phyloP scores from a whole-genome alignment of 306 rosid genomes.

The Prunus padus region DNA sequence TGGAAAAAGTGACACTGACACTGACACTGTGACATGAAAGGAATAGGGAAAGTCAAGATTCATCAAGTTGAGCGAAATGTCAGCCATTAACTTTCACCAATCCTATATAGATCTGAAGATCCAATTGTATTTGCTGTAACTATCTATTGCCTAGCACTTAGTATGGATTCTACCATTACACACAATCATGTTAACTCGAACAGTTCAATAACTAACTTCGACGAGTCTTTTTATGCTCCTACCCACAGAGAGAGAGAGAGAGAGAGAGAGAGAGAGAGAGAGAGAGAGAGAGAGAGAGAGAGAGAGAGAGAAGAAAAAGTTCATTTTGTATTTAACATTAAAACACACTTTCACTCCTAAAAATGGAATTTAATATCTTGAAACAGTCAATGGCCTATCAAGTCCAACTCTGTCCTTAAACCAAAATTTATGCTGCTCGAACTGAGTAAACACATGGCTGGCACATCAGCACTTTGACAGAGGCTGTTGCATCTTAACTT shows the following conservation, averaged over 20 bases:
- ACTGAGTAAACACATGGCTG: not conserved
- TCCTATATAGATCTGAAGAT: not conserved
- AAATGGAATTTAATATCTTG: not conserved
- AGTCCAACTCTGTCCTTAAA: not conserved
- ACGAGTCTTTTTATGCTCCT: not conserved
- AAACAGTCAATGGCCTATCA: not conserved
- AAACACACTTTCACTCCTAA: not conserved
- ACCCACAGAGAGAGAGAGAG: not conserved
- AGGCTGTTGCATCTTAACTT: not conserved
- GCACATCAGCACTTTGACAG: not conserved
- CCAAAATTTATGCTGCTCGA: not conserved
- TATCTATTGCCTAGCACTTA: not conserved
- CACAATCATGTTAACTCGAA: not conserved
- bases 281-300: not conserved
- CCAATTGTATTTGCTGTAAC: not conserved
- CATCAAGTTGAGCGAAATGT: not conserved
- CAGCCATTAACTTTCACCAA: not conserved
- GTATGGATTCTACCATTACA: not conserved
- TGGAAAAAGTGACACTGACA: not conserved
- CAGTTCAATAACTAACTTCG: not conserved
- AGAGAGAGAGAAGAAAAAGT: not conserved
- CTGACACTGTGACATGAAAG: not conserved
- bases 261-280: not conserved
- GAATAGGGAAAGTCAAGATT: not conserved
- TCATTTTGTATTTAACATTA: not conserved